phyloP scores from a whole-genome alignment of 129 eudicot genomes.

The Smallanthus sonchifolius region DNA sequence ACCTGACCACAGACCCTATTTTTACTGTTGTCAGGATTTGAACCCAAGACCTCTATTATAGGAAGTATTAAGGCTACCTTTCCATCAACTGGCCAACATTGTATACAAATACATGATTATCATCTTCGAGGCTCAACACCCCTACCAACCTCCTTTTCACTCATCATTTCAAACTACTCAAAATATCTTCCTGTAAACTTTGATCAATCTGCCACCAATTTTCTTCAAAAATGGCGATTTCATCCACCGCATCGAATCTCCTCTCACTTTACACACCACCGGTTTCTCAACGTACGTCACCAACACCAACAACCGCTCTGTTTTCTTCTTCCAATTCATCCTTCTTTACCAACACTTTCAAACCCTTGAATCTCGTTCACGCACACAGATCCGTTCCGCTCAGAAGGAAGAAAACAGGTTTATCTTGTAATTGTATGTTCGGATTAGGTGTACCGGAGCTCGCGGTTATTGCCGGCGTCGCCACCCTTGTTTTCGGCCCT shows the following conservation, averaged over 20 bases:
- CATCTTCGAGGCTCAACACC: background rate
- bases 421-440: conserved; percentile 58
- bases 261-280: conserved; percentile 17
- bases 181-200: background rate
- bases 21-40: no score
- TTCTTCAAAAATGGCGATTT: conserved; percentile 20
- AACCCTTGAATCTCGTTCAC: conserved; percentile 16
- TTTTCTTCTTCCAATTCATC: conserved; percentile 21
- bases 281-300: background rate
- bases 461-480: conserved; percentile 82
- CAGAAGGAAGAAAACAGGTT: conserved; percentile 21
- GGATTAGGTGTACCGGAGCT: conserved; percentile 93
- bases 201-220: background rate
- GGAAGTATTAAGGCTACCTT: no score
- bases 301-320: background rate
- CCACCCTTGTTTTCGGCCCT: conserved; percentile 84
- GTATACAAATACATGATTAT: background rate
- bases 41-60: no score
- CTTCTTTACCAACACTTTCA: conserved; percentile 17
- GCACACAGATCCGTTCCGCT: conserved; percentile 11
- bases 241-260: conserved; percentile 6
- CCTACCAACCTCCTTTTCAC: conserved; percentile 19
- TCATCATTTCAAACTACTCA: background rate
- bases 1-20: no score
- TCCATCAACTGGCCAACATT: no score